Base-by-base conservation (phyloP, 2,329 filamentous ascomycete genomes). In the Verruconis gallopava region DNA sequence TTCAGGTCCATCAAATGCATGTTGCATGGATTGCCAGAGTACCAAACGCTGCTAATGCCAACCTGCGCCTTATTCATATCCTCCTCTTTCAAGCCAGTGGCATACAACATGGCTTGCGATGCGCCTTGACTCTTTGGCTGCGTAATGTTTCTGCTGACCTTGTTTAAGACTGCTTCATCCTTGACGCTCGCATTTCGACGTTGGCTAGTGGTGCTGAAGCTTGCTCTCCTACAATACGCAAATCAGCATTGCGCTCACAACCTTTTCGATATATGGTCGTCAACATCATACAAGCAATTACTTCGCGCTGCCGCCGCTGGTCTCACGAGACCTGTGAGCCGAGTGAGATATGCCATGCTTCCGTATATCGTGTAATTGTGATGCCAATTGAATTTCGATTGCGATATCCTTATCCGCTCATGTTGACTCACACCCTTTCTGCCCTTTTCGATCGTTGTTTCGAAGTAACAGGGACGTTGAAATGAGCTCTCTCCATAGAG, bases 71-170 rank as follows among this genome's bases (percentile, higher is more conserved):
- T 98, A 68, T 81, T 80, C 79, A 96, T 84, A 63, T 94, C 88
- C 44, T 73, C 72, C 57, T 93, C 84, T 33, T 68, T 76, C 54
- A 98, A 69, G 42, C 93, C 93, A 1, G 89, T 95, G 51, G 85
- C 91, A 69, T 94, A 98, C 44, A 98, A 73, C 93, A 98, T 98
- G 49, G 93, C 91, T 69, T 98, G 91, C 33, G 91, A 96, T 43
- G 93, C 91, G 52, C 91, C 91, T 69, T 98, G 91, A 22, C 89
- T 91, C 69, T 95, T 96, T 59, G 88, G 89, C 66, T 96, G 88
- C 19, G 91, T 98, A 67, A 98, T 89, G 59, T 70, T 63, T 47
- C 77, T 69, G 47, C 88, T 95, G 58, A 89, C 71, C 61, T 77
- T 85, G 72, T 98, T 98, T 49, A 63, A 54, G 44, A 37, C 32